Conservation (phyloP, 164 flowering plant species). For the Vitis rotundifolia region DNA sequence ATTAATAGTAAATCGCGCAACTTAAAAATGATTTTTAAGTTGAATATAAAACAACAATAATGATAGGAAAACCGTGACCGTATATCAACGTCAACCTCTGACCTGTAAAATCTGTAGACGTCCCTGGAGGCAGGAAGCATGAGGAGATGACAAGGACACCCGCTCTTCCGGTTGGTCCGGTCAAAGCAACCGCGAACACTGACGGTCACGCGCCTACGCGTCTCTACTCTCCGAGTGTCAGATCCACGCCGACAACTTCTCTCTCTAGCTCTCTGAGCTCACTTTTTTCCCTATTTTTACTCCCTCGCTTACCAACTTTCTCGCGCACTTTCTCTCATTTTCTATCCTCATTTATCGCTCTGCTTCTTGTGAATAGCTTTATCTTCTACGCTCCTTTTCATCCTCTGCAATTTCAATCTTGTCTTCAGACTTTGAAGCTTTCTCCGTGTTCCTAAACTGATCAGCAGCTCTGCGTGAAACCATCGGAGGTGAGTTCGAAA, state of each 20-base stretch:
- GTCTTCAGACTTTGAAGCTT: background rate
- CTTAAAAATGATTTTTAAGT: no score
- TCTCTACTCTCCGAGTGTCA: background rate
- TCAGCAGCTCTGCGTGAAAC: no score
- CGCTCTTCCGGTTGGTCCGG: constrained; percentile 18
- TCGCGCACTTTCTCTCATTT: background rate
- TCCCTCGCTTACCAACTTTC: background rate
- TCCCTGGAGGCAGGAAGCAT: background rate
- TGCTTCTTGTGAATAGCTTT: background rate
- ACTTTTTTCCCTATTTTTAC: constrained; percentile 11
- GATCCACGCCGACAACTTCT: constrained; percentile 11
- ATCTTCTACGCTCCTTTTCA: background rate
- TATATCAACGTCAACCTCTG: no score
- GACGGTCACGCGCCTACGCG: background rate
- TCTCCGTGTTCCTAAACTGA: background rate
- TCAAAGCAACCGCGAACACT: constrained; percentile 13
- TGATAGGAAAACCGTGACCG: no score
- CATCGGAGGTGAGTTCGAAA: no score
- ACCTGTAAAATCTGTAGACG: no score
- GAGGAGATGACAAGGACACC: constrained; percentile 6
- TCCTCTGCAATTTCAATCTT: background rate
- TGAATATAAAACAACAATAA: no score
- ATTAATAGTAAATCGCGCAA: no score
- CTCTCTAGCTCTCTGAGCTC: constrained; percentile 4
- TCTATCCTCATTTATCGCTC: background rate